Evolutionary conservation across 2,329 filamentous ascomycete genomes (phyloP).

Genomic region (Hypoxylon sp.): DNA sequence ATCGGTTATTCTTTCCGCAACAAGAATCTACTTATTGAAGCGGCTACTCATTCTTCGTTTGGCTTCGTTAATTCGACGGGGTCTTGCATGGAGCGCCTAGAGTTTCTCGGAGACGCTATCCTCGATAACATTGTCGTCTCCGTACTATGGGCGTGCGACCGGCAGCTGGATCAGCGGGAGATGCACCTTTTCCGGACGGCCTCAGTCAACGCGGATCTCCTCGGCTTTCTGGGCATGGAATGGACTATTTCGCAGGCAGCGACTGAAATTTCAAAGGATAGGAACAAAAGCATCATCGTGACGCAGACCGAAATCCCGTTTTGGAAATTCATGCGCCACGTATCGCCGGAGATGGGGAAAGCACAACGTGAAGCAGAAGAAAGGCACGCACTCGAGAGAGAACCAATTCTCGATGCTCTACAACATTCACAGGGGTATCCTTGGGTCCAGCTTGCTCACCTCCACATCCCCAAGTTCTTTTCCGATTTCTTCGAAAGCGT

Average conservation of each 20-base stretch:
- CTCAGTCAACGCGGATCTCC: slow-evolving; percentile 82
- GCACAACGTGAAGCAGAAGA: slow-evolving; percentile 59
- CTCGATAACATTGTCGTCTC: slow-evolving; percentile 82
- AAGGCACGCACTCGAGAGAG: slow-evolving; percentile 63
- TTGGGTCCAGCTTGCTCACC: slow-evolving; percentile 76
- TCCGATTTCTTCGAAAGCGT: slow-evolving; percentile 86
- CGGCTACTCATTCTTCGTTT: slow-evolving; percentile 81
- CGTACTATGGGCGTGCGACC: slow-evolving; percentile 64
- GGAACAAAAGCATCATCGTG: slow-evolving; percentile 47
- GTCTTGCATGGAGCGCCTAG: slow-evolving; percentile 76
- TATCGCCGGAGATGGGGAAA: slow-evolving; percentile 60
- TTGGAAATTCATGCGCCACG: slow-evolving; percentile 78
- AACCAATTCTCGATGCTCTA: slow-evolving; percentile 64
- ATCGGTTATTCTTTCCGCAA: slow-evolving; percentile 80
- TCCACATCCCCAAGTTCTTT: slow-evolving; percentile 80
- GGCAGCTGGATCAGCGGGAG: slow-evolving; percentile 61
- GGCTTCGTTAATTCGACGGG: slow-evolving; percentile 53
- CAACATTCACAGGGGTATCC: slow-evolving; percentile 70
- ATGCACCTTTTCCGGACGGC: slow-evolving; percentile 84
- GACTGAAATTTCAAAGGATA: slow-evolving; percentile 44
- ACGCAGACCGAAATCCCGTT: slow-evolving; percentile 60
- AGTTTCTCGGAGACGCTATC: slow-evolving; percentile 89
- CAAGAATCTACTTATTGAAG: slow-evolving; percentile 77
- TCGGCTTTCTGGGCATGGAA: slow-evolving; percentile 81
- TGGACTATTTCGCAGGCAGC: slow-evolving; percentile 55